Percentiles rank a stretch among this genome's conserved stretches.
Conservation (phyloP, 2,329 filamentous ascomycete species). For the Trichoderma breve region DNA sequence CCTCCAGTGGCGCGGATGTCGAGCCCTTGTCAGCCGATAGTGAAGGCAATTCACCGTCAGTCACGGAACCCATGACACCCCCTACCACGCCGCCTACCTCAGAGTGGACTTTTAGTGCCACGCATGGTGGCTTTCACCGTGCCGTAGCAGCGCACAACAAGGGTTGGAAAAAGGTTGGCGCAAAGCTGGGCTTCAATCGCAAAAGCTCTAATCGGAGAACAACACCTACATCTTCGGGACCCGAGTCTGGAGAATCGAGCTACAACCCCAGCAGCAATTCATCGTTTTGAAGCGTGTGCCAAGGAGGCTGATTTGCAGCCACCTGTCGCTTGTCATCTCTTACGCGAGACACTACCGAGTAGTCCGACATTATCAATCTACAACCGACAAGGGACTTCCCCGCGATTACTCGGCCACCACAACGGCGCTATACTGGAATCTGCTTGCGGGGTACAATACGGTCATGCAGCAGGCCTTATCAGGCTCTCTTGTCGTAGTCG, state of each 20-base stretch:
- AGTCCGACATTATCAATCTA: not conserved
- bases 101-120: constrained; percentile 52
- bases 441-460: not conserved
- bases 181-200: constrained; percentile 57
- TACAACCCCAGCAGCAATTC: constrained; percentile 27
- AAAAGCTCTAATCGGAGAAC: constrained; percentile 48
- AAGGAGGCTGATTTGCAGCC: not conserved
- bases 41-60: constrained; percentile 55
- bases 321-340: not conserved
- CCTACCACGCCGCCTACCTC: constrained; percentile 68
- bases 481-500: not conserved
- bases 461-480: not conserved
- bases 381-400: not conserved
- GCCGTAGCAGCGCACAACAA: constrained; percentile 55
- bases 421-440: not conserved
- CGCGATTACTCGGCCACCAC: not conserved
- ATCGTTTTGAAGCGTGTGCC: constrained; percentile 46
- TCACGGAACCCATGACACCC: constrained; percentile 67
- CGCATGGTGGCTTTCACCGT: constrained; percentile 53
- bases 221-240: constrained; percentile 44
- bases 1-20: constrained; percentile 45
- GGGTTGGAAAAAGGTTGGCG: constrained; percentile 64
- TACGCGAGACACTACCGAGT: not conserved
- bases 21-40: constrained; percentile 64
- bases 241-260: constrained; percentile 33